Evolutionary conservation across 805 yeast genomes (phyloP), one percentile per base, ranked within the genome.

Genomic region (Kregervanrija delftensis): DNA sequence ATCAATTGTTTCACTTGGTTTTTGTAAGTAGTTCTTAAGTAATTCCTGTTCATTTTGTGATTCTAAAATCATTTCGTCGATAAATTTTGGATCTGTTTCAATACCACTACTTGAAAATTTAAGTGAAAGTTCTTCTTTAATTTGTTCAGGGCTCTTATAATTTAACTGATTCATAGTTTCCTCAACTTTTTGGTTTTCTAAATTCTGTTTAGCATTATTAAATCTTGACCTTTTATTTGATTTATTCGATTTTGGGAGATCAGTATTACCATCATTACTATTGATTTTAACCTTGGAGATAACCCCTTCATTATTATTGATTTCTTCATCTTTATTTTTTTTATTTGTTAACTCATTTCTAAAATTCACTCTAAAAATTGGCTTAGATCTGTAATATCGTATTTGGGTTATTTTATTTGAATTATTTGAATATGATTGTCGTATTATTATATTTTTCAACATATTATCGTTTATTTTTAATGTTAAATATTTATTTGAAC

Each of bases 31-130:
- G 34, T 45, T 49, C 12, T 49, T 39, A 13, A 53, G 15, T 8
- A 50, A 14, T 4, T 49, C 37, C 30, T 55, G 54, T 34, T 57
- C 60, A 10, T 49, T 44, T 14, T 51, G 40, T 1, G 64, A 53
- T 34, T 53, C 53, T 22, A 50, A 50, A 8, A 61, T 56, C 49
- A 63, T 44, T 15, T 48, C 37, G 33, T 61, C 57, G 3, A 55
- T 60, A 49, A 63, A 63, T 28, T 48, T 46, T 11, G 59, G 55
- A 43, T 63, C 67, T 28, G 53, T 54, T 5, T 63, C 67, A 13
- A 61, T 37, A 1, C 60, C 58, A 43, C 57, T 62, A 11, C 41
- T 32, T 33, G 48, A 45, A 37, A 63, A 61, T 33, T 49, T 50
- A 11, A 40, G 40, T 30, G 48, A 54, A 13, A 63, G 37, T 35